A percentile compares a stretch with the other conserved stretches of the same genome.
These are phyloP conservation scores for Exserohilum rostratum DNA, from an alignment of 2,329 filamentous ascomycete genomes.

Conservation along the genomic window DNA sequence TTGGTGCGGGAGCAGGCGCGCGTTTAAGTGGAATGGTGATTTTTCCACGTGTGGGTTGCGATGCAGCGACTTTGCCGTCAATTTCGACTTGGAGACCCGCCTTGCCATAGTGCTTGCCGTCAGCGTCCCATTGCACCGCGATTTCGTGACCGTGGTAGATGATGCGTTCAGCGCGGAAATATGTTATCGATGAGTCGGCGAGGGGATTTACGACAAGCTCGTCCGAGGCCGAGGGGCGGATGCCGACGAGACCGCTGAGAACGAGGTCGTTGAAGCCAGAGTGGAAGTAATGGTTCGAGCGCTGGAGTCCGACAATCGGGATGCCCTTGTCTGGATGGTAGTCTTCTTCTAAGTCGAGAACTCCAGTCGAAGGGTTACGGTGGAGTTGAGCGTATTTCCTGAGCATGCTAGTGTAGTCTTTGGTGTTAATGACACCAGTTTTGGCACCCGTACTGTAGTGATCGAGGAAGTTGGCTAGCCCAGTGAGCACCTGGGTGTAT, in stretches of 20 bases:
- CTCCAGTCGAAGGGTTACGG: slow-evolving; percentile 42
- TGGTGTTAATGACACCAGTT: slow-evolving; percentile 28
- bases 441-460: slow-evolving; percentile 44
- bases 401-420: slow-evolving; percentile 49
- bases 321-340: slow-evolving; percentile 52
- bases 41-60: slow-evolving; percentile 32
- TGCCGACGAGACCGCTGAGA: slow-evolving; percentile 51
- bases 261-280: slow-evolving; percentile 53
- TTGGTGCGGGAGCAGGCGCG: slow-evolving; percentile 24
- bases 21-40: slow-evolving; percentile 32
- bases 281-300: slow-evolving; percentile 55
- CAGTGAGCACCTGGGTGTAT: slow-evolving; percentile 50
- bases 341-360: slow-evolving; percentile 52
- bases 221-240: slow-evolving; percentile 49
- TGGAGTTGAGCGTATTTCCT: slow-evolving; percentile 51
- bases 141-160: slow-evolving; percentile 53
- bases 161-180: slow-evolving; percentile 52
- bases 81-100: slow-evolving; percentile 46
- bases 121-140: slow-evolving; percentile 51
- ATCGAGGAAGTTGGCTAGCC: slow-evolving; percentile 52
- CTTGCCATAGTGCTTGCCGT: slow-evolving; percentile 41
- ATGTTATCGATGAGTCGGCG: slow-evolving; percentile 42
- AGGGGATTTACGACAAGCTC: slow-evolving; percentile 51
- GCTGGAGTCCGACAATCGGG: slow-evolving; percentile 51
- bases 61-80: slow-evolving; percentile 43